These are phyloP conservation scores for Colletotrichum costaricense DNA, from an alignment of 2,329 filamentous ascomycete genomes.

Conservation along the genomic window DNA sequence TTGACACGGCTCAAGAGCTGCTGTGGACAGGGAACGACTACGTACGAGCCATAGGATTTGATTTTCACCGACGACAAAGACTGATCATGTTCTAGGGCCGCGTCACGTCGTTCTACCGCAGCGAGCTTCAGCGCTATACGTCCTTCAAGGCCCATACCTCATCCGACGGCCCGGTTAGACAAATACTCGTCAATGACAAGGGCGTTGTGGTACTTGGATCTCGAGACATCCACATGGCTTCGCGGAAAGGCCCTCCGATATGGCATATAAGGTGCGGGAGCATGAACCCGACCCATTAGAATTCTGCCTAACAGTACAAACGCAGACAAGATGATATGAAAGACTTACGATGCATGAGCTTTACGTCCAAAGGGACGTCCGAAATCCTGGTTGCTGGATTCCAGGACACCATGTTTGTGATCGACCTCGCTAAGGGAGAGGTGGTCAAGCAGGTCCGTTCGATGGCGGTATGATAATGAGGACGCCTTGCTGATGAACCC, in stretches of 20 bases:
- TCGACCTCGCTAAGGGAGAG: conserved; percentile 77
- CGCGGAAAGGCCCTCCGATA: conserved; percentile 81
- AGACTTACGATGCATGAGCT: conserved; percentile 94
- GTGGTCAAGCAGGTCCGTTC: conserved; percentile 72
- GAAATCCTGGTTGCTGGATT: conserved; percentile 90
- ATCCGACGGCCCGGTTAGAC: conserved; percentile 82
- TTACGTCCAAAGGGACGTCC: conserved; percentile 84
- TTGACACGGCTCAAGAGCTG: conserved; percentile 90
- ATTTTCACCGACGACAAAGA: background rate
- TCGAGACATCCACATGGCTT: conserved; percentile 89
- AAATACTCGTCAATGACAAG: conserved; percentile 91
- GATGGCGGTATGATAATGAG: background rate
- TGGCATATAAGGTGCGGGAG: conserved; percentile 83
- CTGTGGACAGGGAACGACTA: conserved; percentile 94
- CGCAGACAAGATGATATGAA: conserved; percentile 79
- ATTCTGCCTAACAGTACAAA: conserved; percentile 22
- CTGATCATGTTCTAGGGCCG: conserved; percentile 72
- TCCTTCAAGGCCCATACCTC: conserved; percentile 84
- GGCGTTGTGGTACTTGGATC: conserved; percentile 88
- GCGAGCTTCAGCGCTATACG: conserved; percentile 88
- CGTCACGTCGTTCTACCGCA: conserved; percentile 87
- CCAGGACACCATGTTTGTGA: conserved; percentile 86
- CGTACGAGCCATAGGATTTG: conserved; percentile 61
- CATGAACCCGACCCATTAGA: background rate
- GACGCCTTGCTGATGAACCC: conserved; percentile 43